Percentiles rank a stretch among this genome's conserved stretches.
Conservation (phyloP, 805 yeast species). For the Yarrowia bubula region DNA sequence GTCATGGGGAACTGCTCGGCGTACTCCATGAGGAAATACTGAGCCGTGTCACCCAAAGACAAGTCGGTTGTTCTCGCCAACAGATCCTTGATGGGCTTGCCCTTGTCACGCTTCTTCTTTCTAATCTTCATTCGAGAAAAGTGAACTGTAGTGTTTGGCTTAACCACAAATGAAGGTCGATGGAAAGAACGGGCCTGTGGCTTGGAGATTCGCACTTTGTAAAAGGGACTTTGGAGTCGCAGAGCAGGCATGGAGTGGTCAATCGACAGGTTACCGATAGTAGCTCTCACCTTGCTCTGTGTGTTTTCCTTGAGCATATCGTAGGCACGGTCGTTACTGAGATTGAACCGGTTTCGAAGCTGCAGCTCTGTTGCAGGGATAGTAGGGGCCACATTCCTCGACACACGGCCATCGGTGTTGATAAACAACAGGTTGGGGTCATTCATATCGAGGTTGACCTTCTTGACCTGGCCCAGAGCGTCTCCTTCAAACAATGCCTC, state of each 20-base stretch:
- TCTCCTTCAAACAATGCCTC: conserved; percentile 74
- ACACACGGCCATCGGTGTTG: conserved; percentile 40
- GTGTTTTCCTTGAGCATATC: conserved; percentile 79
- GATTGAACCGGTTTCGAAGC: conserved; percentile 63
- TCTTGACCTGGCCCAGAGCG: conserved; percentile 33
- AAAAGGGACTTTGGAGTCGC: conserved; percentile 85
- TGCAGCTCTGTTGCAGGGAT: conserved; percentile 43
- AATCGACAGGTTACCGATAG: conserved; percentile 83
- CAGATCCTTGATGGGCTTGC: conserved; percentile 72
- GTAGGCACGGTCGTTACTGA: conserved; percentile 86
- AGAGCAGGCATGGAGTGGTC: conserved; percentile 90
- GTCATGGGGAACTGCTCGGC: conserved; percentile 85
- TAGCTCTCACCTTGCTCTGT: conserved; percentile 87
- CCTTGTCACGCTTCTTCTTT: conserved; percentile 86
- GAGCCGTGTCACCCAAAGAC: conserved; percentile 79
- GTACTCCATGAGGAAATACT: conserved; percentile 77
- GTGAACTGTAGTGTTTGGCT: conserved; percentile 73
- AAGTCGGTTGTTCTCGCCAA: conserved; percentile 71
- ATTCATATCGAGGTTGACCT: conserved; percentile 68
- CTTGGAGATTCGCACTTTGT: conserved; percentile 70
- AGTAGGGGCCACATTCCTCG: background rate
- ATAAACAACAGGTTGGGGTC: conserved; percentile 78
- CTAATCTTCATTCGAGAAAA: conserved; percentile 74
- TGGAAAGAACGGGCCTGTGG: conserved; percentile 75
- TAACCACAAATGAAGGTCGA: conserved; percentile 67